Evolutionary conservation across 805 yeast genomes (phyloP), one percentile per base, ranked within the genome.

Genomic region (Myxozyma monticola): DNA sequence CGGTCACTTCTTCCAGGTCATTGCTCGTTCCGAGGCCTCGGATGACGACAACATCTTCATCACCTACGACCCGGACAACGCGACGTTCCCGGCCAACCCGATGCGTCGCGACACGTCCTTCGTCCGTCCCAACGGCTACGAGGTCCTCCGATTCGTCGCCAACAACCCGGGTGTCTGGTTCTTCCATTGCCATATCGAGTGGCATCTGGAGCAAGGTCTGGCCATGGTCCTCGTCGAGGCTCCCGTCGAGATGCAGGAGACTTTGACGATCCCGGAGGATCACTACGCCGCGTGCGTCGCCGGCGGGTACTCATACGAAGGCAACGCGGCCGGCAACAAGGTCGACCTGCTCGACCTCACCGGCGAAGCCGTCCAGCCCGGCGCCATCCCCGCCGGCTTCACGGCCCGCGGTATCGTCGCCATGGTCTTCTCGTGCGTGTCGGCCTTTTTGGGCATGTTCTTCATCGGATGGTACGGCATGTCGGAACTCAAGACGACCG

Each of bases 151-250:
- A 67, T 91, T 89, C 76, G 80, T 78, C 65, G 95, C 98, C 46
- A 83, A 85, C 67, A 93, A 93, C 69, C 99, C 98, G 28, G 99
- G 99, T 74, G 90, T 90, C 37, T 91, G 98, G 99, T 80, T 83
- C 69, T 93, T 93, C 95, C 99, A 91, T 74, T 91, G 99, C 72
- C 99, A 91, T 69, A 85, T 93, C 64, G 98, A 93, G 69, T 91
- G 99, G 99, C 99, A 93, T 74, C 78, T 91, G 76, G 78, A 83
- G 64, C 98, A 93, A 75, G 99, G 99, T 65, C 78, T 91, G 62
- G 95, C 95, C 10, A 62, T 89, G 48, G 74, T 76, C 9, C 72
- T 93, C 37, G 72, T 91, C 47, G 99, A 91, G 72, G 96, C 88
- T 48, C 99, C 99, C 25, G 60, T 68, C 9, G 76, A 76, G 49